Percentiles rank a stretch among this genome's conserved stretches.
Conservation (phyloP, 2,329 filamentous ascomycete genomes). For the Elsinoe ampelina region DNA sequence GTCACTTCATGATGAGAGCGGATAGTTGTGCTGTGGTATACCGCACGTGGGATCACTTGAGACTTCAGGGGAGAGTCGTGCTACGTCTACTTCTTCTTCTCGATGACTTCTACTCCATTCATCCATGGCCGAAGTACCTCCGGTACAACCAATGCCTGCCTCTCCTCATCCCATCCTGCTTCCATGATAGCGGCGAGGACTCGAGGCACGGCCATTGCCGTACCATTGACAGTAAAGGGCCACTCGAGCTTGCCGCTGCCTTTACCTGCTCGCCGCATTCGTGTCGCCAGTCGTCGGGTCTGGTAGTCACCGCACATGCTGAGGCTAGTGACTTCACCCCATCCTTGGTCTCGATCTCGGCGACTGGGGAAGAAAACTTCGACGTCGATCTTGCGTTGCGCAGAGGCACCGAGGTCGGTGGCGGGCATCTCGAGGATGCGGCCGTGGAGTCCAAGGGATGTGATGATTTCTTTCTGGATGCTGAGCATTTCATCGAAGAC, state of each 20-base stretch:
- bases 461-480: slow-evolving; percentile 77
- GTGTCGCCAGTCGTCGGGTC: slow-evolving; percentile 68
- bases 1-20: no score
- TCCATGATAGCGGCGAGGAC: slow-evolving; percentile 84
- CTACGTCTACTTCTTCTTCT: slow-evolving; percentile 25
- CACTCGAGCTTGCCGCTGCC: slow-evolving; percentile 52
- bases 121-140: slow-evolving; percentile 76
- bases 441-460: slow-evolving; percentile 67
- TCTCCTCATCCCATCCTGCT: slow-evolving; percentile 72
- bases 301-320: slow-evolving; percentile 96
- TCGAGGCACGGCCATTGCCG: slow-evolving; percentile 80
- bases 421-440: slow-evolving; percentile 90
- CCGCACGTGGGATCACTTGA: no score
- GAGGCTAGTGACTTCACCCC: slow-evolving; percentile 87
- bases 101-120: slow-evolving; percentile 62
- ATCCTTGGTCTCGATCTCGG: slow-evolving; percentile 56
- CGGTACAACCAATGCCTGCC: slow-evolving; percentile 61
- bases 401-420: slow-evolving; percentile 79
- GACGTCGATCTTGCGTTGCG: slow-evolving; percentile 80
- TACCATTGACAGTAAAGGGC: slow-evolving; percentile 88
- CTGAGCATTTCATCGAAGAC: slow-evolving; percentile 78
- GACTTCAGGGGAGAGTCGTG: no score
- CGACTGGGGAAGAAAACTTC: slow-evolving; percentile 89
- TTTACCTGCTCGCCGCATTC: slow-evolving; percentile 44
- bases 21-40: no score